A percentile compares a stretch with the other conserved stretches of the same genome.
These are phyloP conservation scores for Blastobotrys ciferrii DNA, from an alignment of 1,139 yeast genomes.

Conservation along the genomic window DNA sequence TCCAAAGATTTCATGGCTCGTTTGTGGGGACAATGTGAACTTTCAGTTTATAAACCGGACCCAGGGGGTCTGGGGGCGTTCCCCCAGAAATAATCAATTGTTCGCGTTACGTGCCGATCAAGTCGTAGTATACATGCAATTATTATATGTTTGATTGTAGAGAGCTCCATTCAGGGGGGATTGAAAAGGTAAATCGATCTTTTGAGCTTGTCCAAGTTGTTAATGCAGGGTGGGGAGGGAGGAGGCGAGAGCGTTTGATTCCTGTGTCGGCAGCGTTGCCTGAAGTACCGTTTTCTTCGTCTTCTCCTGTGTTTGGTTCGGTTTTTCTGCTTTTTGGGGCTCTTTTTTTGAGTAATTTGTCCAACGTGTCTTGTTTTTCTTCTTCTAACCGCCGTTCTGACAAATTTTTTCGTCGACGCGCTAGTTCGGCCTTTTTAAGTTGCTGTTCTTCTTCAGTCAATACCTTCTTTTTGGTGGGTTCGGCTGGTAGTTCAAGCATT, in stretches of 20 bases:
- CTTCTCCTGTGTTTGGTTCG: conserved; percentile 29
- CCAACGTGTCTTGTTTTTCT: conserved; percentile 87
- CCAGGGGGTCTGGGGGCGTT: too few relatives aligned
- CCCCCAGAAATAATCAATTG: too few relatives aligned
- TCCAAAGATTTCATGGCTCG: too few relatives aligned
- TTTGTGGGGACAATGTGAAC: too few relatives aligned
- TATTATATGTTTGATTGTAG: not conserved
- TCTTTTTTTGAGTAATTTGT: conserved; percentile 77
- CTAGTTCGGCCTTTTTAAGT: conserved; percentile 78
- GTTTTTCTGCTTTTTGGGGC: conserved; percentile 49
- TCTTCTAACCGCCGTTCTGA: conserved; percentile 82
- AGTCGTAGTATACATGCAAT: not conserved
- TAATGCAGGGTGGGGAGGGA: conserved; percentile 48
- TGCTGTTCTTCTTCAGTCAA: conserved; percentile 84
- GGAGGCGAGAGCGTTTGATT: conserved; percentile 25
- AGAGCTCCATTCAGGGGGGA: conserved; percentile 32
- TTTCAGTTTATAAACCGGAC: too few relatives aligned
- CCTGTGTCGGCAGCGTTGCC: conserved; percentile 1
- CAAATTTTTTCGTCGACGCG: conserved; percentile 83
- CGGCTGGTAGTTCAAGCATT: conserved; percentile 33
- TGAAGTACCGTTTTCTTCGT: conserved; percentile 15
- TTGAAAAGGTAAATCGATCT: conserved; percentile 32
- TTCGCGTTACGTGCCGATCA: not conserved
- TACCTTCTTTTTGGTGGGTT: conserved; percentile 39
- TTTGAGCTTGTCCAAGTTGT: conserved; percentile 42